These are phyloP conservation scores for Chloris gayana DNA, from an alignment of 176 grass and related monocot species.

Conservation along the genomic window DNA sequence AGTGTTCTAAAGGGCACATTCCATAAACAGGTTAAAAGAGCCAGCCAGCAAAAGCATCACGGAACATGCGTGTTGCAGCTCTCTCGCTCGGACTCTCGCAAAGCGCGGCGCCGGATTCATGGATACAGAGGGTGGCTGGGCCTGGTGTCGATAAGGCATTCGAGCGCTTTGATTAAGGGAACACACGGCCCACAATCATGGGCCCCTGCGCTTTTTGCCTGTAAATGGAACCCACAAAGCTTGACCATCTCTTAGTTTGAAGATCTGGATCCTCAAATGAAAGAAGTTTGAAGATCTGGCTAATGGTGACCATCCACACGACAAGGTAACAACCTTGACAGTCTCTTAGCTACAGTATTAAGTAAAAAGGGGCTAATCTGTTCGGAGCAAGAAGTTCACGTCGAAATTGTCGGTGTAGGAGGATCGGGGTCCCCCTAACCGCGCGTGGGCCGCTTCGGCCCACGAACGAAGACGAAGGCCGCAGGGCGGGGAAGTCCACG, in stretches of 20 bases:
- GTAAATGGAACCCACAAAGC: slow-evolving; percentile 21
- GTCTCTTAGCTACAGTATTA: too few species aligned
- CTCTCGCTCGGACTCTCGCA: slow-evolving; percentile 43
- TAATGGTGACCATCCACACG: slow-evolving; percentile 5
- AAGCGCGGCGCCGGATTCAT: slow-evolving; percentile 22
- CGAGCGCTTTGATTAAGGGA: slow-evolving; percentile 27
- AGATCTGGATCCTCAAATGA: too few species aligned
- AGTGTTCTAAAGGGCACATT: slow-evolving; percentile 33
- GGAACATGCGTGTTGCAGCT: slow-evolving; percentile 51
- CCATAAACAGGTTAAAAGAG: not conserved
- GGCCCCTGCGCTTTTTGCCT: slow-evolving; percentile 29
- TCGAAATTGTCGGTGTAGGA: too few species aligned
- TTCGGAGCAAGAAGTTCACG: too few species aligned
- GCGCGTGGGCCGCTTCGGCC: too few species aligned
- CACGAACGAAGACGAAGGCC: too few species aligned
- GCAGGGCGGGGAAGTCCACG: too few species aligned
- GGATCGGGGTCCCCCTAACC: too few species aligned
- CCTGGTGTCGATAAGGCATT: slow-evolving; percentile 23
- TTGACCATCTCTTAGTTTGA: slow-evolving; percentile 19
- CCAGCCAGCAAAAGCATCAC: slow-evolving; percentile 32
- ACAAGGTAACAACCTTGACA: too few species aligned
- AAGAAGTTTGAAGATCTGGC: slow-evolving; percentile 30
- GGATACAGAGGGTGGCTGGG: slow-evolving; percentile 2
- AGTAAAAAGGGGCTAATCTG: too few species aligned
- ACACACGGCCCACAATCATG: slow-evolving; percentile 17